These are phyloP conservation scores for Trichoderma afroharzianum DNA, from an alignment of 2,329 filamentous ascomycete species.

Conservation along the genomic window DNA sequence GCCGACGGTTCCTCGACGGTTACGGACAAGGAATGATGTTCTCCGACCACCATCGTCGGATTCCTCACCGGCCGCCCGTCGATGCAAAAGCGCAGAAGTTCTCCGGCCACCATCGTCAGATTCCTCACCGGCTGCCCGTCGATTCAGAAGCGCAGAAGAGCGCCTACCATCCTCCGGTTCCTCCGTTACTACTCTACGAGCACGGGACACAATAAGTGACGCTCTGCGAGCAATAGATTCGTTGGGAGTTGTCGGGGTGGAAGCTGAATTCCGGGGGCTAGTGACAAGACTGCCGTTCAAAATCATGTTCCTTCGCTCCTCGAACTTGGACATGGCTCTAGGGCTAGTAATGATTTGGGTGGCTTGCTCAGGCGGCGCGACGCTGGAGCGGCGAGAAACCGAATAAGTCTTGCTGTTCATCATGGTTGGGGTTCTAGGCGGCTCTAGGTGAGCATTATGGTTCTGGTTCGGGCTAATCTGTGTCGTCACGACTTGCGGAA, in stretches of 20 bases:
- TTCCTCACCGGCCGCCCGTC: slow-evolving; percentile 42
- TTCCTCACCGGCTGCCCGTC: slow-evolving; percentile 42
- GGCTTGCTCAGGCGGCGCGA: slow-evolving; percentile 42
- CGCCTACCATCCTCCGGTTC: slow-evolving; percentile 50
- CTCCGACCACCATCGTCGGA: slow-evolving; percentile 44
- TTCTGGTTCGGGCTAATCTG: background rate
- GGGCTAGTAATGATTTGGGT: slow-evolving; percentile 42
- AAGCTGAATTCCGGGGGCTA: slow-evolving; percentile 40
- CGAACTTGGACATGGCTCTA: slow-evolving; percentile 48
- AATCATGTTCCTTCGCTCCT: slow-evolving; percentile 50
- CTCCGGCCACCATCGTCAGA: slow-evolving; percentile 43
- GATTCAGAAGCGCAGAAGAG: slow-evolving; percentile 42
- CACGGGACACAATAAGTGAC: slow-evolving; percentile 46
- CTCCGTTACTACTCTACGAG: slow-evolving; percentile 47
- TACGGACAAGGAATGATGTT: slow-evolving; percentile 44
- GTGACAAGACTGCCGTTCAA: slow-evolving; percentile 44
- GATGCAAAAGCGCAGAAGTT: slow-evolving; percentile 41
- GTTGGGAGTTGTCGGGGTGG: slow-evolving; percentile 39
- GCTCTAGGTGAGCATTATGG: background rate
- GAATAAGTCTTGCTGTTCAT: slow-evolving; percentile 43
- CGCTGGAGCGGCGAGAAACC: slow-evolving; percentile 36
- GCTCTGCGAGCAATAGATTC: slow-evolving; percentile 48
- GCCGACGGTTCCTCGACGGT: slow-evolving; percentile 44
- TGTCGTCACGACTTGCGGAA: slow-evolving; percentile 2
- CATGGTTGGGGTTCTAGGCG: slow-evolving; percentile 18